Conservation (phyloP, 2,329 filamentous ascomycete genomes). For the Exophiala sp. region DNA sequence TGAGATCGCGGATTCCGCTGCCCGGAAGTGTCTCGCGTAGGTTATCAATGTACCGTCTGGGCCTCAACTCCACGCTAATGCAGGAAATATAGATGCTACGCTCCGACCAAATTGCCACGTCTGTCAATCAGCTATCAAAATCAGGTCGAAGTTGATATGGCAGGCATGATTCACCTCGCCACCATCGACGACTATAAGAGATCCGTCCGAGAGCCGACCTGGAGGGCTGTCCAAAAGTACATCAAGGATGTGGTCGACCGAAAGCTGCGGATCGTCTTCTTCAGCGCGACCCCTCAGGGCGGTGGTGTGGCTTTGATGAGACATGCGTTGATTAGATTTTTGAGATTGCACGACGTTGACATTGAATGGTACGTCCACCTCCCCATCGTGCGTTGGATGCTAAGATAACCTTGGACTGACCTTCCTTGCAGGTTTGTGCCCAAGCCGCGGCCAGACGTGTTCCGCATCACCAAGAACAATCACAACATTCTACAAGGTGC, state of each 20-base stretch:
- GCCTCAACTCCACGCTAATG: background rate
- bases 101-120: conserved; percentile 63
- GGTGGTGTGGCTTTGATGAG: conserved; percentile 78
- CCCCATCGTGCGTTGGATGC: background rate
- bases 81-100: conserved; percentile 54
- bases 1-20: conserved; percentile 76
- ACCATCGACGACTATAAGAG: conserved; percentile 53
- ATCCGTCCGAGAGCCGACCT: conserved; percentile 58
- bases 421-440: conserved; percentile 55
- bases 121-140: conserved; percentile 62
- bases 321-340: conserved; percentile 68
- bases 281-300: conserved; percentile 75
- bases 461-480: conserved; percentile 78
- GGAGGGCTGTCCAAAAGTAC: conserved; percentile 59
- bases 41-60: conserved; percentile 28
- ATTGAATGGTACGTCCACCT: conserved; percentile 65
- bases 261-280: conserved; percentile 67
- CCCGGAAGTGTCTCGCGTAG: conserved; percentile 69
- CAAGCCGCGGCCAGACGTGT: conserved; percentile 71
- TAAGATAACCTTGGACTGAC: conserved; percentile 1
- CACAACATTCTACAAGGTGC: conserved; percentile 86
- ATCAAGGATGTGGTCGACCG: conserved; percentile 57
- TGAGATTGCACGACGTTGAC: conserved; percentile 60
- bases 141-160: conserved; percentile 63
- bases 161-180: conserved; percentile 57